Percentiles rank a stretch among this genome's conserved stretches.
These are phyloP conservation scores for Blastobotrys buckinghamii DNA, from an alignment of 1,139 yeast genomes.

Conservation along the genomic window DNA sequence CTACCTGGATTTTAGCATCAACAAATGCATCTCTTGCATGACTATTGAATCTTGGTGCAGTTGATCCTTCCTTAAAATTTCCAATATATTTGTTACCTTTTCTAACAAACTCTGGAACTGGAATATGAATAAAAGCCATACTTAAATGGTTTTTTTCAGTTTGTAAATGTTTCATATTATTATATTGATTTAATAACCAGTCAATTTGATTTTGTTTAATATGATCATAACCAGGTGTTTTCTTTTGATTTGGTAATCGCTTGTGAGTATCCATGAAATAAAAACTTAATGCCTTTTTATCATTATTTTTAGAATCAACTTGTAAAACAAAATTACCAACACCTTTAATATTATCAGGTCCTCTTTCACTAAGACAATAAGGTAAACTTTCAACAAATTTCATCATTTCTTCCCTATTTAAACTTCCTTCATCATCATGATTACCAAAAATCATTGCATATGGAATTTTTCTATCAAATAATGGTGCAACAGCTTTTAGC, in stretches of 20 bases:
- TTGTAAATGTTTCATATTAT: constrained; percentile 31
- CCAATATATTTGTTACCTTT: constrained; percentile 48
- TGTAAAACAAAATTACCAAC: constrained; percentile 68
- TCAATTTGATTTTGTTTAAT: constrained; percentile 66
- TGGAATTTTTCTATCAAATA: constrained; percentile 61
- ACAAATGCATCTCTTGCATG: constrained; percentile 51
- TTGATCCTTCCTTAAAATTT: constrained; percentile 58
- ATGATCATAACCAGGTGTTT: constrained; percentile 80
- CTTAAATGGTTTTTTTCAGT: constrained; percentile 47
- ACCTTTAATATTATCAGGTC: constrained; percentile 66
- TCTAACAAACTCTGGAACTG: constrained; percentile 73
- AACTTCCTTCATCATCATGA: constrained; percentile 76
- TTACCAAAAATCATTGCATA: constrained; percentile 78
- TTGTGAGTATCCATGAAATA: constrained; percentile 82
- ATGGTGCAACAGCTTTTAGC: constrained; percentile 70
- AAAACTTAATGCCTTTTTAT: constrained; percentile 49
- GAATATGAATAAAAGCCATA: constrained; percentile 93
- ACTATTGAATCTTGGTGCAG: constrained; percentile 69
- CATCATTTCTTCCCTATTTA: constrained; percentile 59
- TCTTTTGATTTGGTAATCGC: constrained; percentile 57
- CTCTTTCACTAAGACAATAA: constrained; percentile 53
- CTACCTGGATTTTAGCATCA: constrained; percentile 61
- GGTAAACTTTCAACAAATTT: constrained; percentile 53
- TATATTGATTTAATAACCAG: constrained; percentile 46
- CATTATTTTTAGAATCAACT: constrained; percentile 40